Conservation (phyloP, 148 eudicot genomes). For the Rhododendron vialii region DNA sequence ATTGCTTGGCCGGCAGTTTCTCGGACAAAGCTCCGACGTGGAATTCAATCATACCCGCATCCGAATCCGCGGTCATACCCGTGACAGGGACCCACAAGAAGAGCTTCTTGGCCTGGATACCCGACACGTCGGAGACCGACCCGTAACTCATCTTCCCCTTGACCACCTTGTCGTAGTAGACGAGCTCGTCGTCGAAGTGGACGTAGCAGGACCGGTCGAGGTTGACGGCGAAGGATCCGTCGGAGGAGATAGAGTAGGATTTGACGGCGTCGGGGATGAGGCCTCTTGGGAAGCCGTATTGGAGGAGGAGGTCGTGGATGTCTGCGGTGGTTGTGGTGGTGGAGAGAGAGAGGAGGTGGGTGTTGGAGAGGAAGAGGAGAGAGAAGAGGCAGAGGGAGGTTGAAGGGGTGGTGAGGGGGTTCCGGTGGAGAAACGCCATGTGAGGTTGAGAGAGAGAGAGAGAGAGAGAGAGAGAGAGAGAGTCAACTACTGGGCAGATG, state of each 20-base stretch:
- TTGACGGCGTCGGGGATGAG: slow-evolving; percentile 54
- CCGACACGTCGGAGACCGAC: slow-evolving; percentile 51
- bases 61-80: slow-evolving; percentile 45
- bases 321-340: slow-evolving; percentile 20
- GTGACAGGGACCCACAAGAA: slow-evolving; percentile 70
- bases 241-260: slow-evolving; percentile 52
- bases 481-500: background rate
- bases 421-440: slow-evolving; percentile 7
- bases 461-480: background rate
- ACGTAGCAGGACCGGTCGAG: slow-evolving; percentile 61
- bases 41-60: slow-evolving; percentile 44
- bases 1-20: slow-evolving; percentile 55
- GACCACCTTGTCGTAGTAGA: slow-evolving; percentile 47
- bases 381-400: background rate
- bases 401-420: background rate
- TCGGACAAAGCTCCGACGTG: slow-evolving; percentile 62
- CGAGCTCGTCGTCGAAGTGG: slow-evolving; percentile 57
- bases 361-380: slow-evolving; percentile 18
- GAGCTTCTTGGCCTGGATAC: slow-evolving; percentile 69
- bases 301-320: slow-evolving; percentile 71
- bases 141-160: slow-evolving; percentile 57
- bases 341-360: slow-evolving; percentile 20
- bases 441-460: background rate
- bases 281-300: slow-evolving; percentile 66
- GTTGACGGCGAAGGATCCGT: slow-evolving; percentile 43